Evolutionary conservation across 371 early-diverging fungal species (phyloP).

Genomic region (Rhizopus delemar): DNA sequence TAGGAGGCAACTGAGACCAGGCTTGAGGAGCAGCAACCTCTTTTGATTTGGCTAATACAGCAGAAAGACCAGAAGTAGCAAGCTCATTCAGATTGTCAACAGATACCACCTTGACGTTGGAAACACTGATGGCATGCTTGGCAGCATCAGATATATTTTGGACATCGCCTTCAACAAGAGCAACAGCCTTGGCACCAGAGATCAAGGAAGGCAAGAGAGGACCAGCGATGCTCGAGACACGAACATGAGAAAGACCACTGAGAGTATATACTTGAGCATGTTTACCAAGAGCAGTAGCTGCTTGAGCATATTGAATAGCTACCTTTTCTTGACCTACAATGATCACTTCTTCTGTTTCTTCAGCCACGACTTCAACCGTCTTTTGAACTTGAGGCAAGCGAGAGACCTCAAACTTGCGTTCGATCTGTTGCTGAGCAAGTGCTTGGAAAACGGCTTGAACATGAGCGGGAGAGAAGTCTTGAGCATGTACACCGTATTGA

Average conservation of each 20-base stretch:
- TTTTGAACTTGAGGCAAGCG: slow-evolving; percentile 14
- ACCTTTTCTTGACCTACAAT: slow-evolving; percentile 28
- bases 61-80: slow-evolving; percentile 9
- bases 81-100: slow-evolving; percentile 5
- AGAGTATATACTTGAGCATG: slow-evolving; percentile 36
- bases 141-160: slow-evolving; percentile 16
- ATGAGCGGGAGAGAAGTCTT: slow-evolving; percentile 45
- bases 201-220: slow-evolving; percentile 35
- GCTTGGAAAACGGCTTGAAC: slow-evolving; percentile 47
- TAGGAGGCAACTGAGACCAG: slow-evolving; percentile 17
- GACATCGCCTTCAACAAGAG: slow-evolving; percentile 19
- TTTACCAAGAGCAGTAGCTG: slow-evolving; percentile 17
- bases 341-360: slow-evolving; percentile 21
- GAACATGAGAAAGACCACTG: slow-evolving; percentile 31
- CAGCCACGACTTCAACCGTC: slow-evolving; percentile 6
- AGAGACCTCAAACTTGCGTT: slow-evolving; percentile 45
- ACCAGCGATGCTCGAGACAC: slow-evolving; percentile 21
- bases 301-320: slow-evolving; percentile 27
- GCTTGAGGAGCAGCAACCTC: slow-evolving; percentile 16
- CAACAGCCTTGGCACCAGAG: slow-evolving; percentile 19
- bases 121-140: slow-evolving; percentile 21
- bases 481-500: slow-evolving; percentile 53
- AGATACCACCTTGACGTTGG: slow-evolving; percentile 9
- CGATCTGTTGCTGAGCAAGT: slow-evolving; percentile 16
- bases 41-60: slow-evolving; percentile 15